A percentile compares a stretch with the other conserved stretches of the same genome.
Conservation (phyloP, 768 basidiomycete species). For the Cyathus striatus region DNA sequence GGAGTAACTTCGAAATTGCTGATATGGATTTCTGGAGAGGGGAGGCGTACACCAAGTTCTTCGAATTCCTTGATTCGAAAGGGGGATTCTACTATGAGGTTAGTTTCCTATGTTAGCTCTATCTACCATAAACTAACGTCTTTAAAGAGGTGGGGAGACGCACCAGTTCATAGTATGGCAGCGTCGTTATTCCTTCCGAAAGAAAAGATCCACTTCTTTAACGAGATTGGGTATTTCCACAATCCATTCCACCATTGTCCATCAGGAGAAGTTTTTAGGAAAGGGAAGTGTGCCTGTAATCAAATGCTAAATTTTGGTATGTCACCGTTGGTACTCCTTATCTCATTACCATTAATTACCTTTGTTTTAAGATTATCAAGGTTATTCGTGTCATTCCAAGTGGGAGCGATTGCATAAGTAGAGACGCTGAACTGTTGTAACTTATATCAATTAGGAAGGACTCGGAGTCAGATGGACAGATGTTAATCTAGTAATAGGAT, state of each 20-base stretch:
- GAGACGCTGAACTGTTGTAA: no score
- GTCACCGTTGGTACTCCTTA: not conserved
- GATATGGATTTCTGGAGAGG: conserved; percentile 35
- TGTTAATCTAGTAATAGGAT: no score
- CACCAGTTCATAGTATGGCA: conserved; percentile 66
- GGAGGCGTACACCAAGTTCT: conserved; percentile 63
- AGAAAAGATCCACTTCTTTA: conserved; percentile 68
- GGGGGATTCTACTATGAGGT: conserved; percentile 72
- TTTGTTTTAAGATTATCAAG: not conserved
- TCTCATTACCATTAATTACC: not conserved
- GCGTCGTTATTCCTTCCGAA: conserved; percentile 53
- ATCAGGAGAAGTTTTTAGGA: conserved; percentile 31
- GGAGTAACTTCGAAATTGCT: conserved; percentile 4
- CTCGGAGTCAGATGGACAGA: no score
- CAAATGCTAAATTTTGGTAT: conserved; percentile 32
- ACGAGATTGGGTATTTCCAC: conserved; percentile 65
- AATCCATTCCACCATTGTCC: conserved; percentile 60
- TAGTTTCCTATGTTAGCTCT: conserved; percentile 28
- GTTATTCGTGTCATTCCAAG: not conserved
- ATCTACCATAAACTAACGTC: conserved; percentile 39
- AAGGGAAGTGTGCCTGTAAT: conserved; percentile 49
- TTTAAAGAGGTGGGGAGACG: conserved; percentile 51
- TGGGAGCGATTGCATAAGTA: not conserved
- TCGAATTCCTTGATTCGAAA: conserved; percentile 52
- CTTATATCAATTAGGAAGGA: no score